A percentile compares a stretch with the other conserved stretches of the same genome.
These are phyloP conservation scores for Nosema muscidifuracis DNA, from an alignment of 371 early-diverging fungal genomes.

Conservation along the genomic window DNA sequence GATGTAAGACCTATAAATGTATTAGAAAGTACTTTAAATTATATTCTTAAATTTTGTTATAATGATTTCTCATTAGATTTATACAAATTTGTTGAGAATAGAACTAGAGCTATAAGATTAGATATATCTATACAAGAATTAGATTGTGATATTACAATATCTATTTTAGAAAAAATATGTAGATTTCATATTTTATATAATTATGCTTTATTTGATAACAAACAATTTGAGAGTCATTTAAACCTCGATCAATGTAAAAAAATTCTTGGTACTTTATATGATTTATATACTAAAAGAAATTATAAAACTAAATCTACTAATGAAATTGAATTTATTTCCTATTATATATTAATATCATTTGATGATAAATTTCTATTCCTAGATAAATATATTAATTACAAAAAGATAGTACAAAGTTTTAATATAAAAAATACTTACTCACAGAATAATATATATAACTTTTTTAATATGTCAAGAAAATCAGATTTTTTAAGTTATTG, in stretches of 20 bases:
- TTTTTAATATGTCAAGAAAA: slow-evolving; percentile 6
- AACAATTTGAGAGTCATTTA: slow-evolving; percentile 69
- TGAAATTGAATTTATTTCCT: slow-evolving; percentile 28
- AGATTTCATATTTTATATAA: slow-evolving; percentile 74
- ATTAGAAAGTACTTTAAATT: slow-evolving; percentile 69
- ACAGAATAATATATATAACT: slow-evolving; percentile 1
- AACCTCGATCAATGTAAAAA: slow-evolving; percentile 77
- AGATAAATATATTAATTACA: not conserved
- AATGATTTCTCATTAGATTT: slow-evolving; percentile 66
- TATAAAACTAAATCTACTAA: not conserved
- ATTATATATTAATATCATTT: slow-evolving; percentile 29
- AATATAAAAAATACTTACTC: slow-evolving; percentile 19
- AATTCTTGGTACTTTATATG: slow-evolving; percentile 64
- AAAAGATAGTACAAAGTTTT: not conserved
- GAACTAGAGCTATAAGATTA: slow-evolving; percentile 74
- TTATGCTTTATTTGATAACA: slow-evolving; percentile 68
- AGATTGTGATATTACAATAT: slow-evolving; percentile 67
- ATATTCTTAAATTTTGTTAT: slow-evolving; percentile 68
- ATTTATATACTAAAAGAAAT: slow-evolving; percentile 24
- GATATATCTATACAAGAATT: slow-evolving; percentile 72
- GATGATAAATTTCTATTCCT: slow-evolving; percentile 9
- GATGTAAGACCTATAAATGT: slow-evolving; percentile 76
- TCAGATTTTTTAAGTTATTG: slow-evolving; percentile 29
- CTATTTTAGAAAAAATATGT: slow-evolving; percentile 73
- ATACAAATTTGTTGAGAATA: slow-evolving; percentile 76